Base-by-base conservation (phyloP, 2,329 filamentous ascomycete species). In the Didymellaceae sp. region DNA sequence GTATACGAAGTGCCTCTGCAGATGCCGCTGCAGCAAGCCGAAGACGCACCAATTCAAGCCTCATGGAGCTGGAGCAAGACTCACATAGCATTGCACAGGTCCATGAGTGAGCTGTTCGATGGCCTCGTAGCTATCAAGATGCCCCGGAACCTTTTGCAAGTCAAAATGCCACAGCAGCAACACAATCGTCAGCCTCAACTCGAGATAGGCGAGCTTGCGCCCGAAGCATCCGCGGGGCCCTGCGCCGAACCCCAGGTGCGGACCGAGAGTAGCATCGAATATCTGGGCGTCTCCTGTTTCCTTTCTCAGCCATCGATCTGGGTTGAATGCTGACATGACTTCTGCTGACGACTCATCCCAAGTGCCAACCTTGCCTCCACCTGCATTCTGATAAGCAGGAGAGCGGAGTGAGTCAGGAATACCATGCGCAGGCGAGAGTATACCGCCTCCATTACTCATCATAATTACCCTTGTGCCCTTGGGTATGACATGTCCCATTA, bases 401-500 rank as follows among this genome's bases (percentile, higher is more conserved):
- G 63, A 73, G 21, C 74, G 69, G 25, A 58, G 55, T 2, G 45
- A 32, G 20, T 73, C 67, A 2, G 68, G 61, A 3, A 75, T 55
- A 0, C 46, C 34, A 5, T 63, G 49, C 5, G 45, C 14, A 2
- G 58, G 53, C 1, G 20, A 14, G 5, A 42, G 7, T 2, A 54
- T 33, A 45, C 60, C 55, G 4, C 58, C 45, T 2, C 63, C 62
- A 24, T 54, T 50, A 5, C 43, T 58, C 32, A 71, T 52, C 35
- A 73, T 44, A 11, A 69, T 58, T 8, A 75, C 57, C 35, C 67
- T 58, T 0, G 75, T 75, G 10, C 74, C 75, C 16, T 72, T 73
- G 2, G 75, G 75, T 7, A 78, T 69, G 18, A 39, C 52, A 35
- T 73, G 65, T 4, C 78, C 78, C 1, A 80, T 63, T 4, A 80